Conservation (phyloP, 257 asterid species). For the Fraxinus americana region DNA sequence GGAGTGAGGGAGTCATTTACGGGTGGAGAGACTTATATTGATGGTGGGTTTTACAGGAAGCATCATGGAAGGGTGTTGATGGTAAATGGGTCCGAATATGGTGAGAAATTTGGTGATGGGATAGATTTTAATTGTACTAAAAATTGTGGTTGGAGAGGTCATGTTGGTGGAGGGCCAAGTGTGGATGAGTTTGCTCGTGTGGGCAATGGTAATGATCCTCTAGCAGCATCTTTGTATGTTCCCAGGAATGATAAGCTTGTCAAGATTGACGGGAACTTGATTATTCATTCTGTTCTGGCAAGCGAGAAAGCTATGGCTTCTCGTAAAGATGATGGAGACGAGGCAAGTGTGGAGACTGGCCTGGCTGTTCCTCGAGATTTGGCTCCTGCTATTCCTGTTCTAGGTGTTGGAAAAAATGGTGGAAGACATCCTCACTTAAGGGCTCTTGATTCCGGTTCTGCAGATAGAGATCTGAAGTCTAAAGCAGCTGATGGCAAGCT, state of each 20-base stretch:
- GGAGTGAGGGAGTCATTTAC: constrained; percentile 57
- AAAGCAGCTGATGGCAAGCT: constrained; percentile 72
- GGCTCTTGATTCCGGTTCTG: constrained; percentile 64
- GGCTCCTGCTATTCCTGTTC: constrained; percentile 50
- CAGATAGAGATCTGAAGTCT: constrained; percentile 57
- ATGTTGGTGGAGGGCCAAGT: constrained; percentile 37
- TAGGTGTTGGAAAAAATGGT: constrained; percentile 55
- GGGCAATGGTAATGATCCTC: constrained; percentile 62
- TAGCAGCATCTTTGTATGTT: constrained; percentile 70
- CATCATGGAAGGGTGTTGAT: constrained; percentile 74
- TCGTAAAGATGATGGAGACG: constrained; percentile 31
- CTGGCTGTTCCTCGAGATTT: constrained; percentile 66
- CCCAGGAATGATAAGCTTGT: constrained; percentile 81
- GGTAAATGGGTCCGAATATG: constrained; percentile 55
- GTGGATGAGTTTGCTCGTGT: constrained; percentile 41
- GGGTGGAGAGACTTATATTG: constrained; percentile 43
- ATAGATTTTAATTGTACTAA: constrained; percentile 37
- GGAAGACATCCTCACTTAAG: constrained; percentile 50
- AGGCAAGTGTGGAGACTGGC: constrained; percentile 61
- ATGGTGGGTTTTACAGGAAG: constrained; percentile 47
- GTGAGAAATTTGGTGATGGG: constrained; percentile 39
- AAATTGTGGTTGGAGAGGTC: constrained; percentile 32
- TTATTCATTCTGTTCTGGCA: constrained; percentile 72
- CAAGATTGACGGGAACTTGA: constrained; percentile 76
- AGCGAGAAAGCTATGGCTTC: constrained; percentile 81